Evolutionary conservation across 2,329 filamentous ascomycete species (phyloP), one percentile per base, ranked within the genome.

Genomic region (Colletotrichum sp.): DNA sequence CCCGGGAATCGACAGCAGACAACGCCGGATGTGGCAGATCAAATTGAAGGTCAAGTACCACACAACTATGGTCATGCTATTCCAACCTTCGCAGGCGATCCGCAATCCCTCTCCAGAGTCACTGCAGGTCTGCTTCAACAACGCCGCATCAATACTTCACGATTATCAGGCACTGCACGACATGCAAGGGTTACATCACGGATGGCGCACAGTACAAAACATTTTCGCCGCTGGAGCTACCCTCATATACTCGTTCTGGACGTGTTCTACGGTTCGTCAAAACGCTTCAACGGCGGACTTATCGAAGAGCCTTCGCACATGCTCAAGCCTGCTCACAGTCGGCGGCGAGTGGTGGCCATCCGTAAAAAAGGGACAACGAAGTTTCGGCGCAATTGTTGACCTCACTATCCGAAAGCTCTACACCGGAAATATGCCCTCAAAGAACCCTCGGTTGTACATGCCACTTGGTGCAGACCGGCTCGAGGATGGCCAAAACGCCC

Each of bases 321-420:
- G 83, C 57, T 84, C 84, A 0, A 85, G 81, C 55, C 79, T 85
- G 4, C 80, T 86, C 4, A 84, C 82, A n/a, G 80, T 84, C 18
- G 84, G 84, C 5, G 83, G 84, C 6, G 84, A 85, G 68, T 86
- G 84, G 84, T 86, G 85, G 85, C 83, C 83, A 8, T 84, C 82
- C 1, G 82, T 82, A 21, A 83, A 81, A 14, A 82, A 77, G 8
- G 82, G 82, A 3, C 81, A 81, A 43, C 77, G 79, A 4, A 84
- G 81, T 57, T 84, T 84, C 61, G 83, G 78, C 57, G 72, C 75
- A 14, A 68, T 82, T 30, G 80, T 82, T 10, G 81, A 83, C 39
- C 66, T 83, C 16, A 81, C 81, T 4, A 79, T 81, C 26, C 72
- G 70, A 76, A 79, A 63, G 30, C 66, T 77, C 13, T 77, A 74